Base-by-base conservation (phyloP, 1,284 basidiomycete genomes). In the Thecaphora thlaspeos region DNA sequence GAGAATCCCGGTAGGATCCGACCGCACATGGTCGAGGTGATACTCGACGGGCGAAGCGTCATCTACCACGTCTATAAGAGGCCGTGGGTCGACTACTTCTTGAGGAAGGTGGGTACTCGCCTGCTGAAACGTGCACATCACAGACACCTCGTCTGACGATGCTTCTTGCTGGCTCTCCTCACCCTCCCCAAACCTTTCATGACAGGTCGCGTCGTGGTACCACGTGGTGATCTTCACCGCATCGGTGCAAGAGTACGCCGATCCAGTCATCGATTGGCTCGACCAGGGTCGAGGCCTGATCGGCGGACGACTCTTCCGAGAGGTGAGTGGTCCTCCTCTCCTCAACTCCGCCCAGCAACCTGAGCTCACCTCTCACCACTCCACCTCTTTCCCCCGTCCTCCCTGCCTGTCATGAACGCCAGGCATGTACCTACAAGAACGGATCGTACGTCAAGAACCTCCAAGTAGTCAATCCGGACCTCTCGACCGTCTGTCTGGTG, bases 201-300 rank as follows among this genome's bases (percentile, higher is more conserved):
- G 7, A 11, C 26, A 28, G 26, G 95, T 97, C 41, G 93, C 94
- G 22, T 84, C 87, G 38, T 99, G 94, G 94, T 99, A 99, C 81
- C 96, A 93, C 2, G 86, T 99, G 49, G 93, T 99, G 50, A 90
- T 99, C 63, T 99, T 94, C 80, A 99, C 94, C 18, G 95, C 94
- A 1, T 96, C 92, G 7, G 91, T 99, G 87, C 89, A 92, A 74
- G 94, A 98, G 79, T 99, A 99, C 78, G 94, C 94, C 53, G 94
- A 99, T 81, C 94, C 95, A 0, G 94, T 99, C 24, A 98, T 99
- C 70, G 95, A 99, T 80, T 99, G 95, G 94, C 81, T 99, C 54
- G 94, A 99, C 77, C 91, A 89, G 55, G 94, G 94, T 2, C 84
- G 91, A 43, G 79, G 79, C 0, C 88, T 98, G 52, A 85, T 99